Evolutionary conservation across 257 asterid genomes (phyloP).

Genomic region (Handroanthus guayacan): DNA sequence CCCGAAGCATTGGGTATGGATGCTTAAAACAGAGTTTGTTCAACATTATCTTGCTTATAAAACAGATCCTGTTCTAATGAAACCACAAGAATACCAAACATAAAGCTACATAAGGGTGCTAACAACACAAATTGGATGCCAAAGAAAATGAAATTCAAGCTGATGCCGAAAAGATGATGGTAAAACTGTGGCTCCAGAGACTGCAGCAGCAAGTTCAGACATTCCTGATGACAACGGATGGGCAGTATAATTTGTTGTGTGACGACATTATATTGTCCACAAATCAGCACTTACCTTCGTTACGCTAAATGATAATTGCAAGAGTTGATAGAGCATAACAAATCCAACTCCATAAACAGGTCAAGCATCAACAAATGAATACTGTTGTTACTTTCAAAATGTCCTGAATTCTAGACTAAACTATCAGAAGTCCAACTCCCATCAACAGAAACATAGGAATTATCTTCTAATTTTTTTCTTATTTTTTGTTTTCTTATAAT

Average conservation of each 20-base stretch:
- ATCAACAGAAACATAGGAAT: conserved; percentile 20
- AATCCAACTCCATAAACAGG: conserved; percentile 28
- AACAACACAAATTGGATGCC: background rate
- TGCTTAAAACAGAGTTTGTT: no score
- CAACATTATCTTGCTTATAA: no score
- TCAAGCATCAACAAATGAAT: conserved; percentile 2
- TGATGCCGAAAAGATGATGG: background rate
- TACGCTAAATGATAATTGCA: conserved; percentile 1
- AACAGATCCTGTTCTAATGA: background rate
- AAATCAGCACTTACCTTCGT: background rate
- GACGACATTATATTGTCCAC: background rate
- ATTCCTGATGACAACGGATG: no score
- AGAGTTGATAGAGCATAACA: conserved; percentile 9
- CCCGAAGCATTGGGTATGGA: no score
- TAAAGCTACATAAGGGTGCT: background rate
- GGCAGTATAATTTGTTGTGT: background rate
- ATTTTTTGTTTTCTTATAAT: conserved; percentile 2
- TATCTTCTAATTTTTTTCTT: conserved; percentile 31
- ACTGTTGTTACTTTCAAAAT: conserved; percentile 10
- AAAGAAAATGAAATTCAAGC: background rate
- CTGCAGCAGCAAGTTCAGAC: no score
- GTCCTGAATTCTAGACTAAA: conserved; percentile 16
- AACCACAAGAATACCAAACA: background rate
- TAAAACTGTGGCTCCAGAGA: conserved; percentile 1
- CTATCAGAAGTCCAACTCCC: background rate